phyloP scores from a whole-genome alignment of 257 asterid genomes.

The Salvia miltiorrhiza region DNA sequence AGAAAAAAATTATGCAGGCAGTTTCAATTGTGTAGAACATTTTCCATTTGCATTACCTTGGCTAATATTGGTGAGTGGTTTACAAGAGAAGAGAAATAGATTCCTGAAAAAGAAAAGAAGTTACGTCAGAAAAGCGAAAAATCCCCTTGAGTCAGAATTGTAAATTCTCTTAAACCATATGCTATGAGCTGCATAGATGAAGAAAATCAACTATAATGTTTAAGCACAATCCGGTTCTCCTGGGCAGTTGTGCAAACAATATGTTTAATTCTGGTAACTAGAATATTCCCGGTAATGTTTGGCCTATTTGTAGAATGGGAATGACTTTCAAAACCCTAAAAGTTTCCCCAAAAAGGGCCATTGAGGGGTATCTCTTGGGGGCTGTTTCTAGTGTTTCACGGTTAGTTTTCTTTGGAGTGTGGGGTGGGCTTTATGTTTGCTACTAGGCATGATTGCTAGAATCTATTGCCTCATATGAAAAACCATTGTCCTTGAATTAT shows the following conservation, averaged over 20 bases:
- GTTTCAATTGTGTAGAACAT: background rate
- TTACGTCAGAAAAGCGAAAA: background rate
- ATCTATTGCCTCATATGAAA: background rate
- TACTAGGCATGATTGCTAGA: background rate
- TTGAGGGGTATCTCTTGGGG: no score
- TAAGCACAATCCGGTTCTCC: background rate
- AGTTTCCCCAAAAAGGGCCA: no score
- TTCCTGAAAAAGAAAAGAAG: background rate
- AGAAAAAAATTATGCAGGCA: background rate
- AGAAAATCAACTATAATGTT: background rate
- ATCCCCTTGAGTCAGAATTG: background rate
- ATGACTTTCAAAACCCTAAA: no score
- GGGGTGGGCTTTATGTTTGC: no score
- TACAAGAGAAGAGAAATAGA: background rate
- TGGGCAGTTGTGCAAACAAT: no score
- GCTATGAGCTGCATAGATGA: background rate
- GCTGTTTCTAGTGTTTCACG: no score
- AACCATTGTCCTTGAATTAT: background rate
- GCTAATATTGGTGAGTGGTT: no score
- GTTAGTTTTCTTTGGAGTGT: no score
- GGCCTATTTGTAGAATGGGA: background rate
- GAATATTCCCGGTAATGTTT: background rate
- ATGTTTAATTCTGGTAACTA: no score
- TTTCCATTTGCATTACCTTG: conserved; percentile 3
- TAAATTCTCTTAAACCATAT: no score